Evolutionary conservation across 2,329 filamentous ascomycete species (phyloP).

Genomic region (Penicillium sclerotiorum): DNA sequence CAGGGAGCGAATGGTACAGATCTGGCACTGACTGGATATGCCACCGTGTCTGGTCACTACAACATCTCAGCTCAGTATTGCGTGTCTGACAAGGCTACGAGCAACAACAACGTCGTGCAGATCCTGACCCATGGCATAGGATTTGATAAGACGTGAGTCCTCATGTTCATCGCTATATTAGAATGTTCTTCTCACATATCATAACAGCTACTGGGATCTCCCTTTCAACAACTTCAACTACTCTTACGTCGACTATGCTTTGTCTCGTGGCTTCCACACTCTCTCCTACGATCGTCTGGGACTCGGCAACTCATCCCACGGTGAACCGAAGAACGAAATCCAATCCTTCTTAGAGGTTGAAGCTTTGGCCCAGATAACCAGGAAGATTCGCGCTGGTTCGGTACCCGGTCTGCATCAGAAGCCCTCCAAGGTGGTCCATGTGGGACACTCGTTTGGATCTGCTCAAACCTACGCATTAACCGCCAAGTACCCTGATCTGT

Average conservation of each 20-base stretch:
- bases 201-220: conserved; percentile 39
- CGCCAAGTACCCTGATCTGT: conserved; percentile 35
- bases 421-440: conserved; percentile 39
- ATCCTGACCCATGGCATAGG: conserved; percentile 44
- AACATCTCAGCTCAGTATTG: conserved; percentile 20
- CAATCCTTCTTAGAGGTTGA: conserved; percentile 44
- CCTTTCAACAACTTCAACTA: conserved; percentile 32
- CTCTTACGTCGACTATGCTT: conserved; percentile 41
- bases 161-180: not conserved
- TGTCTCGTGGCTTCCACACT: conserved; percentile 42
- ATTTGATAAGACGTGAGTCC: conserved; percentile 32
- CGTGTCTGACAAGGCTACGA: conserved; percentile 3
- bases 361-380: conserved; percentile 41
- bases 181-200: not conserved
- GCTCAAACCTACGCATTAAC: conserved; percentile 36
- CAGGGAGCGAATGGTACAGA: conserved; percentile 19
- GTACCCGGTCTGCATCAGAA: conserved; percentile 28
- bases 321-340: conserved; percentile 44
- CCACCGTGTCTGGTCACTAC: conserved; percentile 18
- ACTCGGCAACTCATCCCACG: conserved; percentile 38
- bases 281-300: conserved; percentile 46
- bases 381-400: conserved; percentile 38
- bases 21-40: conserved; percentile 18
- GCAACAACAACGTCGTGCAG: conserved; percentile 28
- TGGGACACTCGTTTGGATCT: conserved; percentile 43